These are phyloP conservation scores for Fusarium pilosicola DNA, from an alignment of 2,329 filamentous ascomycete genomes.

Conservation along the genomic window DNA sequence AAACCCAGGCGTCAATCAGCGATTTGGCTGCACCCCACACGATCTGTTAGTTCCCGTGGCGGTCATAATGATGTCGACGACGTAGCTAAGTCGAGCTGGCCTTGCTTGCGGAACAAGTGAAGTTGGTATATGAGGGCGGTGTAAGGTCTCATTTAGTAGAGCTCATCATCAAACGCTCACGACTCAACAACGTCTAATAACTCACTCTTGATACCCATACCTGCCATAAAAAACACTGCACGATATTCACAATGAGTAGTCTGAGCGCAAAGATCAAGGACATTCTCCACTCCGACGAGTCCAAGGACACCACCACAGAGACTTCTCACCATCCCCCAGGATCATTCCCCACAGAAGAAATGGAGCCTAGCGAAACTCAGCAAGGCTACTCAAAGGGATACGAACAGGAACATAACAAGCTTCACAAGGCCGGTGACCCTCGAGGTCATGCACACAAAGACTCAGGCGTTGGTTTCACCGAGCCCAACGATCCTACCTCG, in stretches of 20 bases:
- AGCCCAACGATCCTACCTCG: background rate
- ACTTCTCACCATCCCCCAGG: constrained; percentile 26
- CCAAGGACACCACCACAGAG: constrained; percentile 8
- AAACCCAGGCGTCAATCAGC: constrained; percentile 11
- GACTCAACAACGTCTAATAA: background rate
- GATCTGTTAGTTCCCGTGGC: constrained; percentile 20
- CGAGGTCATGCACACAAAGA: constrained; percentile 30
- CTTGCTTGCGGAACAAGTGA: background rate
- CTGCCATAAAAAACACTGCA: background rate
- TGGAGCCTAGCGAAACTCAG: constrained; percentile 9
- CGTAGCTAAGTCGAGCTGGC: background rate
- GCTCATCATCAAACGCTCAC: background rate
- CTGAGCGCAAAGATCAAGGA: constrained; percentile 30
- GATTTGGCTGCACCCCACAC: constrained; percentile 14
- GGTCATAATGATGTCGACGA: constrained; percentile 38
- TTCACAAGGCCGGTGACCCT: constrained; percentile 37
- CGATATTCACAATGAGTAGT: constrained; percentile 5
- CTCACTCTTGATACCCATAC: background rate
- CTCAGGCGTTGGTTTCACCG: constrained; percentile 22
- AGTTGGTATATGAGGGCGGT: constrained; percentile 21
- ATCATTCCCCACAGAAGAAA: constrained; percentile 33
- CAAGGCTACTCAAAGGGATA: constrained; percentile 5
- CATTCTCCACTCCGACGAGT: constrained; percentile 3
- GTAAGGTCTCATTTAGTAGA: background rate
- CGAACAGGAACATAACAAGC: constrained; percentile 34